Evolutionary conservation across 257 asterid genomes (phyloP).

Genomic region (Solanum commersonii): DNA sequence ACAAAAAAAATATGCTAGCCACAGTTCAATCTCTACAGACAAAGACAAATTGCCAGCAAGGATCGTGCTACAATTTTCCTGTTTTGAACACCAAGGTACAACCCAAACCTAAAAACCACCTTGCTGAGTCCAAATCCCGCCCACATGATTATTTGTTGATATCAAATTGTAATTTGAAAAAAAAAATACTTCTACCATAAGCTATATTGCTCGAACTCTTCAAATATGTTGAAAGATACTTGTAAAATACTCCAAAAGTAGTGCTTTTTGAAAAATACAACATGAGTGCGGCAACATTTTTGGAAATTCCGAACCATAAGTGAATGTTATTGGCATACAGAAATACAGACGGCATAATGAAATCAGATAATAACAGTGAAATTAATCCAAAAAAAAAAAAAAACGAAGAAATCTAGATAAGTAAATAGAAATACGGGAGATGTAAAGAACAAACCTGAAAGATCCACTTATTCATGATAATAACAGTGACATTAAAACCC

Average conservation of each 20-base stretch:
- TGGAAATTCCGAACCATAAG: background rate
- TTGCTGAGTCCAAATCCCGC: background rate
- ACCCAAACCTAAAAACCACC: background rate
- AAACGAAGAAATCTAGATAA: background rate
- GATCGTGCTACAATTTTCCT: background rate
- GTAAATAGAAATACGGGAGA: background rate
- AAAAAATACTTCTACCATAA: background rate
- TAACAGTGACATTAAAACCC: slow-evolving; percentile 42
- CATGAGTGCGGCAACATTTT: background rate
- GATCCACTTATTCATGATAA: slow-evolving; percentile 47
- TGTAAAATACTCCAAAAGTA: background rate
- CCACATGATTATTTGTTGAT: background rate
- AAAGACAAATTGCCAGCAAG: background rate
- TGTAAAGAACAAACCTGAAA: slow-evolving; percentile 20
- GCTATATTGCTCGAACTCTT: background rate
- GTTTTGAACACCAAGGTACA: background rate
- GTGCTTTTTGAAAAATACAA: background rate
- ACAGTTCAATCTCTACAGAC: background rate
- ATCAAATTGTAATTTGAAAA: background rate
- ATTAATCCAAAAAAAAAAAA: background rate
- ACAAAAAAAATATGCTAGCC: background rate
- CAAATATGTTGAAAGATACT: background rate
- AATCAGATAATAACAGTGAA: background rate
- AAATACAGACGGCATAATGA: background rate
- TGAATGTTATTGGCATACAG: background rate